Evolutionary conservation across 192 early-diverging fungal genomes (phyloP), one percentile per base, ranked within the genome.

Genomic region (Helicostylum pulchrum): DNA sequence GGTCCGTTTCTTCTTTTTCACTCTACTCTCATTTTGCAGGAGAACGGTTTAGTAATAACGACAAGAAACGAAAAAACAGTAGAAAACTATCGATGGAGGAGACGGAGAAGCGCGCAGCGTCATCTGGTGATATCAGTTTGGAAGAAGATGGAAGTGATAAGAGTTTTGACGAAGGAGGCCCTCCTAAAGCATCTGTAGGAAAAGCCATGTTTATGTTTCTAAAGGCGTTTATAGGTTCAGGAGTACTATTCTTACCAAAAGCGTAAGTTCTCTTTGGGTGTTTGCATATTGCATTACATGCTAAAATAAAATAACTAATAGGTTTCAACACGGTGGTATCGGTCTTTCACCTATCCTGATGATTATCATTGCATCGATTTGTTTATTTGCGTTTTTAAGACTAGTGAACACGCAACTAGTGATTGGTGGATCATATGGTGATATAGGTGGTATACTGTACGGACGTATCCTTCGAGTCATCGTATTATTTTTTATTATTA

Each of bases 171-270:
- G 59, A 61, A 12, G 23, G 2, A 31, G 59, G 44, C 10, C n/a
- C 31, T 10, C 65, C 56, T 45, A 83, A 76, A 7, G 80, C 82
- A 12, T 72, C 77, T 10, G 75, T 80, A 2, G 48, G 64, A 32
- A 84, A 86, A 70, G 80, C 85, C 4, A 80, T 85, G 58, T 83
- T 85, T 66, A 61, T 86, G 72, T 76, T 86, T 61, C 68, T 86
- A 19, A 86, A 86, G 65, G 68, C 85, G 6, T 86, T 86, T 71
- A 78, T 86, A 8, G 85, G 83, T 58, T 81, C 83, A 7, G 83
- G 83, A 11, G 73, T 68, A 4, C 64, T 86, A 19, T 85, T 86
- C 45, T 74, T 86, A n/a, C 85, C 85, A 49, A 79, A 68, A 51
- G 65, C 65, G 65, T 67, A 60, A 67, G 48, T 58, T 54, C n/a